Base-by-base conservation (phyloP, 139 green algal species). In the Bryopsis sp. region DNA sequence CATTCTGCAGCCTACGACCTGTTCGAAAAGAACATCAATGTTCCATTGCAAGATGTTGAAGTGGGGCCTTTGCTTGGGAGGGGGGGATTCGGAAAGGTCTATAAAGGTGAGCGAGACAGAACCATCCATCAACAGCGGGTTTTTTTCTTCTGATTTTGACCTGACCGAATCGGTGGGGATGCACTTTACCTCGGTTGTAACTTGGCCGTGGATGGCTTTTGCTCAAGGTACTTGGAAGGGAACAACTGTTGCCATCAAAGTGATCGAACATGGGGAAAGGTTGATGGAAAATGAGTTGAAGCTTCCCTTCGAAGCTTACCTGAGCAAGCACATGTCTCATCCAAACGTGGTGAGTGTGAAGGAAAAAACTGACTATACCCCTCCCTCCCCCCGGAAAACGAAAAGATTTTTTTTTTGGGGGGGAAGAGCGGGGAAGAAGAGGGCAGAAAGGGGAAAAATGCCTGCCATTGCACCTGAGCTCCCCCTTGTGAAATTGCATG, bases 241-340 rank as follows among this genome's bases (percentile, higher is more conserved):
- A 36, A 71, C 71, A 32, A 36, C 11, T 11, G 76, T 81, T n/a
- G 76, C 76, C 2, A 64, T 81, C 11, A 81, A 81, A 69, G 63
- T 81, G 48, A 81, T 81, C 36, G 62, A 69, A 54, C 62, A 69
- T 69, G 62, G 62, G 26, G 62, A 69, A 35, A 8, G 36, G 37
- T 35, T 69, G 38, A 35, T 69, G 11, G 6, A 69, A 35, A 69
- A 64, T 24, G 46, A 68, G 46, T 32, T 63, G 19, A 63, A 67
- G 24, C 31, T 64, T 35, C 48, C 66, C 6, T 63, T 72, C 54
- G 66, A 72, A 47, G 66, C 48, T 4, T 72, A 63, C 31, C 29
- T 65, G 8, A 63, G 66, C 37, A 29, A 33, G 47, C 46, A 72
- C 29, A 48, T 72, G 3, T 72, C 66, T 15, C 47, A 63, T 57